Base-by-base conservation (phyloP, 192 early-diverging fungal species). In the Coemansia sp. region DNA sequence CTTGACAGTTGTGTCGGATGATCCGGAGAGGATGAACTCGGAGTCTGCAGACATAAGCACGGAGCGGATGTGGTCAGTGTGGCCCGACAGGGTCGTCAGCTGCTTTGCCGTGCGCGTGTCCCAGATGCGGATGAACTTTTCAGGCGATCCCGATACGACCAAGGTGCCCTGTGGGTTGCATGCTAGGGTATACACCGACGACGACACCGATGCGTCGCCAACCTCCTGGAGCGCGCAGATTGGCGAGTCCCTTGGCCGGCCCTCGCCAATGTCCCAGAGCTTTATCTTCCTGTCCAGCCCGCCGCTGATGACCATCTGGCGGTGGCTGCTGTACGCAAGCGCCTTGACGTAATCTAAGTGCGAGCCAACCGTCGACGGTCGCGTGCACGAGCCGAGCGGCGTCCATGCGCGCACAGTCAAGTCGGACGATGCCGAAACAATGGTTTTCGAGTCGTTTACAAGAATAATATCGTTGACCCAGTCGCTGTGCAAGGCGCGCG, bases 11-110 rank as follows among this genome's bases (percentile, higher is more conserved):
- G 93, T 87, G 77, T 99, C 97, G 2, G 92, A 93, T 0, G 97
- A 99, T 14, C 92, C 94, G 0, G 94, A 95, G 20, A 99, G 81
- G 8, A 97, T 87, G 52, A 89, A 86, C 80, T 92, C 86, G 36
- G 95, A 95, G 77, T 95, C 95, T 34, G 93, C 88, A 36, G 90
- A 92, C 24, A 99, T 79, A 36, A 98, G 74, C 21, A 98, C 70
- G 23, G 92, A 88, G 46, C 97, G 91, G 26, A 99, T 92, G 68
- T 94, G 94, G 72, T 99, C 97, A n/a, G 93, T 94, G 64, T 99
- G 97, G 6, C 97, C 97, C 8, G 88, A 82, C 49, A 99, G 85
- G 67, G 90, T 89, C 15, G 89, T 89, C 43, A 93, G 86, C 64
- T 88, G 84, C 62, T 90, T 87, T 21, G 86, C 88, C 3, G 88